Conservation (phyloP, 2,329 filamentous ascomycete species). For the Magnaporthiopsis incrustans region DNA sequence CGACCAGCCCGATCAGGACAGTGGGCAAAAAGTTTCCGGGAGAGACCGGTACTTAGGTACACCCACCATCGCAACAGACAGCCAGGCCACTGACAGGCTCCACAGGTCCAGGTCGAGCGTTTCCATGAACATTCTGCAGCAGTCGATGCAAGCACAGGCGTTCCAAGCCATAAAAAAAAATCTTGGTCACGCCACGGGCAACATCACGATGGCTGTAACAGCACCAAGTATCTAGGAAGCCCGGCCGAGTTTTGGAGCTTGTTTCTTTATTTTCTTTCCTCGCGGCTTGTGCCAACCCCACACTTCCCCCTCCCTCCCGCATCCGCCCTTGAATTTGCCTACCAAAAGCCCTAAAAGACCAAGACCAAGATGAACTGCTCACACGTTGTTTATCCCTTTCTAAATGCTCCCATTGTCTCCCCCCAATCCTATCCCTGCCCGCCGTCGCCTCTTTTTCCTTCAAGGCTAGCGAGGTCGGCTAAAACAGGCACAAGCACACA, state of each 20-base stretch:
- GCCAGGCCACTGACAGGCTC: too few species aligned
- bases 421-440: background rate
- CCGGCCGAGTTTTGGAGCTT: background rate
- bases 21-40: too few species aligned
- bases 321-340: background rate
- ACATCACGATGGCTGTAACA: too few species aligned
- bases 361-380: background rate
- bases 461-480: background rate
- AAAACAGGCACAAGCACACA: background rate
- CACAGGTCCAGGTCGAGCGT: too few species aligned
- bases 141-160: too few species aligned
- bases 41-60: too few species aligned
- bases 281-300: background rate
- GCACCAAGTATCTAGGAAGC: background rate
- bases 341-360: background rate
- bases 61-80: too few species aligned
- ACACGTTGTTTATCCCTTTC: background rate
- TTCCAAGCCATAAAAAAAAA: too few species aligned
- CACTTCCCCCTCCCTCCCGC: background rate
- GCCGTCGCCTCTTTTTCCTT: background rate
- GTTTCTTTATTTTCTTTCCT: background rate
- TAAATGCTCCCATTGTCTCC: background rate
- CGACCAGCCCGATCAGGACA: too few species aligned
- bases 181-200: too few species aligned
- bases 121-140: too few species aligned